Evolutionary conservation across 345 rosid species (phyloP).

Genomic region (Eucalyptus fibrosa): DNA sequence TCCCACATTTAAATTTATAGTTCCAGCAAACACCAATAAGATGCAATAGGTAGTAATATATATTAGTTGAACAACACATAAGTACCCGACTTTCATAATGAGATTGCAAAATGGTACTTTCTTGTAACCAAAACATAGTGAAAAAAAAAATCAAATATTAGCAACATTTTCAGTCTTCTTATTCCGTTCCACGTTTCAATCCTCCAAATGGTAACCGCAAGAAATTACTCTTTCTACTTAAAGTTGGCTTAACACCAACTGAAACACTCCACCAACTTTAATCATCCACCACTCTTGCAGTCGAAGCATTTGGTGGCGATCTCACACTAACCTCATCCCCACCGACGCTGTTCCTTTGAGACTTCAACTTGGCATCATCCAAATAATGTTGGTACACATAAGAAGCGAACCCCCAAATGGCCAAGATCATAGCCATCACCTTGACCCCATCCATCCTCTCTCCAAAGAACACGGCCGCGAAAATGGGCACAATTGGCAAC

Average conservation of each 20-base stretch:
- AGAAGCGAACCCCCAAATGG: conserved; percentile 26
- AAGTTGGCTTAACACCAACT: neutral
- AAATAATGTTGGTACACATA: conserved; percentile 23
- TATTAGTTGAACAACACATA: neutral
- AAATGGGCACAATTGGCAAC: conserved; percentile 17
- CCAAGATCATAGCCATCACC: conserved; percentile 13
- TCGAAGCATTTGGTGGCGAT: neutral
- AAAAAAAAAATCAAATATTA: neutral
- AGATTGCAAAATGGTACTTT: neutral
- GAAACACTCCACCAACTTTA: neutral
- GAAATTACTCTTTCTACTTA: neutral
- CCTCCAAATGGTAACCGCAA: neutral
- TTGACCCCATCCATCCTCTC: conserved; percentile 25
- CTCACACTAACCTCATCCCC: neutral
- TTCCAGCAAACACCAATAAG: neutral
- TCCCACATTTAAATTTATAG: neutral
- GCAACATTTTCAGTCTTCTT: neutral
- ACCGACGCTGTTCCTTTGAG: neutral
- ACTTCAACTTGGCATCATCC: neutral
- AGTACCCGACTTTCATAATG: neutral
- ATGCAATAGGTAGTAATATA: neutral
- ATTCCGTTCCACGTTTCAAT: neutral
- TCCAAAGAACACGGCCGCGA: conserved; percentile 17
- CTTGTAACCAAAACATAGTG: no score
- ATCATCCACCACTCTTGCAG: neutral